Conservation (phyloP, 176 grass and related monocot genomes). For the Lolium multiflorum region DNA sequence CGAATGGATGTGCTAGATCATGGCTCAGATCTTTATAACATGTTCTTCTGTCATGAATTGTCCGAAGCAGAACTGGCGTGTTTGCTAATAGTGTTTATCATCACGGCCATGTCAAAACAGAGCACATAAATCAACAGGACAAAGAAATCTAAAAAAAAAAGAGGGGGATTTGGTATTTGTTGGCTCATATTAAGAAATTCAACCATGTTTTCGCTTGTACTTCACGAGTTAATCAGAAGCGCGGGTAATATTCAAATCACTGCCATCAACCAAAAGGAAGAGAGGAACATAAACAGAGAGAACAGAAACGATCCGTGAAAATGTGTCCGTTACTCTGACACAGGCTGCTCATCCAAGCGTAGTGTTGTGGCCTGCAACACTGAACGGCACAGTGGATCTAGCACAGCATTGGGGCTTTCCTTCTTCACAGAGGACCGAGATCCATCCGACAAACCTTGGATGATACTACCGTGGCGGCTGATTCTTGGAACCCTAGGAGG, state of each 20-base stretch:
- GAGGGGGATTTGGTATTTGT: too few species aligned
- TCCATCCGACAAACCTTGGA: slow-evolving; percentile 55
- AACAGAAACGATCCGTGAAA: neutral
- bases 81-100: slow-evolving; percentile 54
- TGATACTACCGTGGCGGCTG: neutral
- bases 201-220: slow-evolving; percentile 60
- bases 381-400: slow-evolving; percentile 57
- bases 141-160: too few species aligned
- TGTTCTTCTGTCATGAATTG: slow-evolving; percentile 67
- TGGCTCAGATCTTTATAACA: slow-evolving; percentile 57
- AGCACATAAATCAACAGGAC: too few species aligned
- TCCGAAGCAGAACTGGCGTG: slow-evolving; percentile 88
- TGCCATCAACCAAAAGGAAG: slow-evolving; percentile 19
- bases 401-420: slow-evolving; percentile 78
- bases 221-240: slow-evolving; percentile 70
- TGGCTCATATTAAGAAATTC: slow-evolving; percentile 83
- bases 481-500: slow-evolving; percentile 14
- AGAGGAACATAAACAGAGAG: accelerated
- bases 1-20: neutral
- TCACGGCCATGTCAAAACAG: slow-evolving; percentile 38
- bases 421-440: slow-evolving; percentile 42
- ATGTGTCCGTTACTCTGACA: slow-evolving; percentile 73
- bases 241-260: slow-evolving; percentile 60
- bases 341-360: slow-evolving; percentile 47
- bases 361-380: slow-evolving; percentile 67